Base-by-base conservation (phyloP, 371 early-diverging fungal species). In the Mortierella sp. region DNA sequence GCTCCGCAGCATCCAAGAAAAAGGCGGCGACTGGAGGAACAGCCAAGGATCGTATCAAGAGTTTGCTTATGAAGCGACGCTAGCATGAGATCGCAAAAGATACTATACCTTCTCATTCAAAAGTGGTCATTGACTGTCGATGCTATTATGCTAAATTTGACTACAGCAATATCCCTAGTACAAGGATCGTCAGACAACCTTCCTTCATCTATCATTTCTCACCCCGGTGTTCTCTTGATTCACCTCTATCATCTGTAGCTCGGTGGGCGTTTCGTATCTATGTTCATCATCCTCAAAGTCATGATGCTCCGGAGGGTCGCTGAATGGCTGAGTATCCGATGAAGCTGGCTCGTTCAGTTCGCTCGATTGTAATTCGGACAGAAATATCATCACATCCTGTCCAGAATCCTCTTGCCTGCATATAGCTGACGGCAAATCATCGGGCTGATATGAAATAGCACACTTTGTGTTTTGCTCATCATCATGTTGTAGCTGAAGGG, bases 41-140 rank as follows among this genome's bases (percentile, higher is more conserved):
- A 18, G 67, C 73, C 56, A 72, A 67, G 60, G 73, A 72, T 39
- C 67, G 73, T 9, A 66, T 72, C 42, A 66, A 58, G 51, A 67
- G 41, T 34, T 39, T 72, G 50, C 47, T 72, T n/a, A 26, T 72
- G 63, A 72, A 67, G 51, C 62, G 73, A 48, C 67, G 73, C 34
- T 34, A 34, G 10, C 34, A 7, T 10, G 10, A 4, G 10, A 34
- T 34, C 10, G 34, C 34, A 34, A 34, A 34, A 10, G 4, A 34
- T 34, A 34, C 34, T 34, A 34, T 34, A 34, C 34, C 34, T 34
- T 34, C 34, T 7, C 10, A 10, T 34, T 34, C 10, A 7, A 34
- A 34, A 34, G 34, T 34, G 10, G 34, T 34, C 34, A 34, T 34
- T 34, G 34, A 34, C 34, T 34, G 34, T 7, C 34, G 34, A 4